phyloP scores from a whole-genome alignment of 306 rosid species.

The Sicyos baderoa region DNA sequence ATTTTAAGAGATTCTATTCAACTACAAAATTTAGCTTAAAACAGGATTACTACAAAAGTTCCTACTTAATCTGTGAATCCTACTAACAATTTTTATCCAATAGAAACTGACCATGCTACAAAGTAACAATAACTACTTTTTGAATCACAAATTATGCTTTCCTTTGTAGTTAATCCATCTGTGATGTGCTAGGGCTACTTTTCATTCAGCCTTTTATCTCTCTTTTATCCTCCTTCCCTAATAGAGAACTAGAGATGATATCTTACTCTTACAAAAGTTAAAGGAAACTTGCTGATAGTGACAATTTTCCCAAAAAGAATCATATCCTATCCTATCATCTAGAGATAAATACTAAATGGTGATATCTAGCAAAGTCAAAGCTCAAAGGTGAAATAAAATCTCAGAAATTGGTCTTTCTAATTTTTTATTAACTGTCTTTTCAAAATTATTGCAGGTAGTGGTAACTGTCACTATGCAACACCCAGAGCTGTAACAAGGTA shows the following conservation, averaged over 20 bases:
- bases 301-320: too few species aligned
- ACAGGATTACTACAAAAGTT: not conserved
- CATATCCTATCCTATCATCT: too few species aligned
- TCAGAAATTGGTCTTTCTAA: not conserved
- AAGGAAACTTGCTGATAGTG: too few species aligned
- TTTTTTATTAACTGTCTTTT: constrained; percentile 14
- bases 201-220: not conserved
- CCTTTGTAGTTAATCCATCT: not conserved
- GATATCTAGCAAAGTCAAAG: not conserved
- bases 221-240: not conserved
- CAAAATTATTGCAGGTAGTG: constrained; percentile 42
- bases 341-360: not conserved
- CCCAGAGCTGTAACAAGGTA: constrained; percentile 50
- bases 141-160: not conserved
- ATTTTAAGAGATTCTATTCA: not conserved
- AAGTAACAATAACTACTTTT: not conserved
- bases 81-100: not conserved
- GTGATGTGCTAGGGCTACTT: not conserved
- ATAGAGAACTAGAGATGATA: too few species aligned
- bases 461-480: constrained; percentile 54
- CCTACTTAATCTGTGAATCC: not conserved
- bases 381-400: constrained; percentile 4
- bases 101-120: not conserved
- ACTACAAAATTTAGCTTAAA: not conserved
- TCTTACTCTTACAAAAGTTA: too few species aligned